phyloP scores from a whole-genome alignment of 2,329 filamentous ascomycete species.

The Colletotrichum trifolii region DNA sequence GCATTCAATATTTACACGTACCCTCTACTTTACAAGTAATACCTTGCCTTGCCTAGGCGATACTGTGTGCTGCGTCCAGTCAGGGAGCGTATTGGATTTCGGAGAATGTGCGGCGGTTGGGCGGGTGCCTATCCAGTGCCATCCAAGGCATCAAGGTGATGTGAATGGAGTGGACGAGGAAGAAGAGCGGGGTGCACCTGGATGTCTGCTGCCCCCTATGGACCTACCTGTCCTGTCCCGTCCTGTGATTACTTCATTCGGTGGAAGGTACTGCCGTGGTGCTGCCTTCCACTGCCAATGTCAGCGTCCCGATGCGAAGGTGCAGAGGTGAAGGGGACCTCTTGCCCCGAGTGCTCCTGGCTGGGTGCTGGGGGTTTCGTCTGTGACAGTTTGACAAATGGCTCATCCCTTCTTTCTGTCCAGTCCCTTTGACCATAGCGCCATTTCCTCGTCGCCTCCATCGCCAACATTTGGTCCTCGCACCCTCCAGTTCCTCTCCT shows the following conservation, averaged over 20 bases:
- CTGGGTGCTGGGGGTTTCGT: background rate
- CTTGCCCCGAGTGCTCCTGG: too few species aligned
- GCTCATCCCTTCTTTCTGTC: slow-evolving; percentile 13
- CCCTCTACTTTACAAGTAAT: too few species aligned
- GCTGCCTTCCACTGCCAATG: background rate
- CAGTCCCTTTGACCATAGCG: background rate
- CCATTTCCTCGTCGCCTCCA: background rate
- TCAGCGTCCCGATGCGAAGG: slow-evolving; percentile 17
- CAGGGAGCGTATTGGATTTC: too few species aligned
- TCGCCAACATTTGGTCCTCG: slow-evolving; percentile 4
- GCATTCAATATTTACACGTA: too few species aligned
- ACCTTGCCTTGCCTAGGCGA: too few species aligned
- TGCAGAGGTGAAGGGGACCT: background rate
- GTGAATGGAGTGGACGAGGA: too few species aligned
- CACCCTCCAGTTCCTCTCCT: background rate
- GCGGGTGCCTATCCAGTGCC: too few species aligned
- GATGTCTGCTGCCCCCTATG: background rate
- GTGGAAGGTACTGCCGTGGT: background rate
- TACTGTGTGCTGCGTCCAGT: too few species aligned
- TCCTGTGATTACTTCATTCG: background rate
- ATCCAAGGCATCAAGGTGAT: too few species aligned
- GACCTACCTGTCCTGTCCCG: background rate
- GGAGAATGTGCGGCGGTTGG: too few species aligned
- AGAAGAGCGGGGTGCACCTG: too few species aligned
- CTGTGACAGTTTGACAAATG: slow-evolving; percentile 11